Conservation (phyloP, 2,329 filamentous ascomycete species). For the Ilyonectria mors-panacis region DNA sequence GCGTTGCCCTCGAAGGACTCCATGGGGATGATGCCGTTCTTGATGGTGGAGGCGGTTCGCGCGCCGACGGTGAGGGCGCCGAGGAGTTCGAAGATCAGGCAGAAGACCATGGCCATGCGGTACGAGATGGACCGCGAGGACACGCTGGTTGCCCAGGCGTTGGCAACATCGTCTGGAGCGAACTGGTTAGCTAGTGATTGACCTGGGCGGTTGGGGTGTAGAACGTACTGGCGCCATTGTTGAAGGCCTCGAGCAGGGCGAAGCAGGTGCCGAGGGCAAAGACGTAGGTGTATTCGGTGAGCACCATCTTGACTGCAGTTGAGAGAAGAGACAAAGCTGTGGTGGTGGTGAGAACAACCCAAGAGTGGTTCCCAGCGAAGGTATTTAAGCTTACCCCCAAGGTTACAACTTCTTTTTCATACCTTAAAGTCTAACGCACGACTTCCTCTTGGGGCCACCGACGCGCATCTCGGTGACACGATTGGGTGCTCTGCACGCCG, state of each 20-base stretch:
- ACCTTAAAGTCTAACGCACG: neutral
- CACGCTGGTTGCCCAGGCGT: conserved; percentile 85
- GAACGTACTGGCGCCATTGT: conserved; percentile 83
- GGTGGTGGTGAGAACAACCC: neutral
- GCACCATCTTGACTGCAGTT: conserved; percentile 60
- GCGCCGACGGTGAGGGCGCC: conserved; percentile 78
- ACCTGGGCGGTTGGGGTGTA: conserved; percentile 10
- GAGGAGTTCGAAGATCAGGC: conserved; percentile 77
- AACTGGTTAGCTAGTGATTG: conserved; percentile 20
- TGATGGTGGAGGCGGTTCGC: conserved; percentile 82
- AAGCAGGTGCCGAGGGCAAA: conserved; percentile 84
- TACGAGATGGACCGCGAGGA: conserved; percentile 84
- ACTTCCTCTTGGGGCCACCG: neutral
- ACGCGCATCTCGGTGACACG: neutral
- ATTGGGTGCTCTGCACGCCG: neutral
- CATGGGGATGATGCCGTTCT: conserved; percentile 80
- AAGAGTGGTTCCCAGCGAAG: neutral
- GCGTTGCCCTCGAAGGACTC: conserved; percentile 72
- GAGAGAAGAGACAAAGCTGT: neutral
- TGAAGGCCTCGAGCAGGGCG: conserved; percentile 83
- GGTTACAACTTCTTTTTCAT: neutral
- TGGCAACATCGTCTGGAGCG: conserved; percentile 83
- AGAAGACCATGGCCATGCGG: conserved; percentile 77
- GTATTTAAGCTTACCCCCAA: neutral
- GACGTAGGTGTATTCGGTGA: conserved; percentile 77